Evolutionary conservation across 352 stramenopile species (phyloP).

Genomic region (Thraustochytrium striatum): DNA sequence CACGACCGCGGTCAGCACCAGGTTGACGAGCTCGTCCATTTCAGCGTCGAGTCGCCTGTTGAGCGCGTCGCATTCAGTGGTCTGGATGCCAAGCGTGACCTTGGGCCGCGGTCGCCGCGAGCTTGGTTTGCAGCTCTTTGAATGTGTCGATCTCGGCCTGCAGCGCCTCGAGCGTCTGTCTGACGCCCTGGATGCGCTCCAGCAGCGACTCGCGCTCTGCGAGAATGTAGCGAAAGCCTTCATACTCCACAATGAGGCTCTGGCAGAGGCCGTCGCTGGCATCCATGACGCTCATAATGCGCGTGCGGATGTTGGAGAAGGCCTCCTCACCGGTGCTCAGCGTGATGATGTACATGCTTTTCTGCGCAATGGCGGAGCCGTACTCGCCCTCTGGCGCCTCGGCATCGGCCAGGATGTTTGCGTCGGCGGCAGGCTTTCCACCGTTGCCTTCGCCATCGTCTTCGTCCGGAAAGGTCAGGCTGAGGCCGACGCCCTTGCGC

Average conservation of each 20-base stretch:
- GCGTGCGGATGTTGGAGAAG: conserved; percentile 66
- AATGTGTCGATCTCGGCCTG: background rate
- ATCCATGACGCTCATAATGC: background rate
- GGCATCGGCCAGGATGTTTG: conserved; percentile 49
- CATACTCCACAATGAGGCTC: background rate
- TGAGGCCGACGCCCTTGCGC: conserved; percentile 31
- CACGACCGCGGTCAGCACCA: background rate
- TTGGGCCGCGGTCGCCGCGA: background rate
- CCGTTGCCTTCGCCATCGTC: conserved; percentile 49
- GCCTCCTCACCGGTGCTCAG: conserved; percentile 78
- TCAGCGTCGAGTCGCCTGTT: background rate
- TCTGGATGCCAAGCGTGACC: background rate
- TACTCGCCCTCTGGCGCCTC: conserved; percentile 69
- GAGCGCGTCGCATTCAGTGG: background rate
- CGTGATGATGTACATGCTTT: conserved; percentile 73
- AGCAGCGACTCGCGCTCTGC: background rate
- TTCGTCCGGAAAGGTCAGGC: conserved; percentile 18
- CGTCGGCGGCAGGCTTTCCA: conserved; percentile 51
- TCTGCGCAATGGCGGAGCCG: conserved; percentile 66
- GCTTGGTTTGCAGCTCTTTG: background rate
- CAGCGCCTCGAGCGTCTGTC: background rate
- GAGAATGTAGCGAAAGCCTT: background rate
- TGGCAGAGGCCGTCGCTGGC: background rate
- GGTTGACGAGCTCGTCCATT: background rate
- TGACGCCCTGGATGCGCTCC: background rate